Percentiles rank a stretch among this genome's conserved stretches.
phyloP scores from a whole-genome alignment of 768 basidiomycete species.

The Mycena kentingensis region DNA sequence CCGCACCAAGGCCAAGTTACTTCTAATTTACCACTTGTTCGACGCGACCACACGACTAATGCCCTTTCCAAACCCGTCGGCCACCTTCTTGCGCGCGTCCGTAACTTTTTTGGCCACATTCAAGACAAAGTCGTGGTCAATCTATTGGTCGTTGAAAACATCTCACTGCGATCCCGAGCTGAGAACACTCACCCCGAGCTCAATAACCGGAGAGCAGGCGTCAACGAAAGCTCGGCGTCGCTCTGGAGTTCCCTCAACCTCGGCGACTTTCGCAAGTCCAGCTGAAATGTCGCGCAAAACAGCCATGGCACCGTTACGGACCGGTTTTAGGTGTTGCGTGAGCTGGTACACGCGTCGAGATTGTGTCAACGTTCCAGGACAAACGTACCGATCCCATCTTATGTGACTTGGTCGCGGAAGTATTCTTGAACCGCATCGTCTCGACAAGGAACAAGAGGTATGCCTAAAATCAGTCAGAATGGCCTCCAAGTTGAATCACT shows the following conservation, averaged over 20 bases:
- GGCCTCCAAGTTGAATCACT: background rate
- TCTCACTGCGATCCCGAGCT: background rate
- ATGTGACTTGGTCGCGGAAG: slow-evolving; percentile 69
- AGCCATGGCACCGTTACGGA: slow-evolving; percentile 54
- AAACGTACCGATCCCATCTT: slow-evolving; percentile 68
- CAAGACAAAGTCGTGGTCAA: slow-evolving; percentile 65
- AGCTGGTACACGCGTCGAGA: slow-evolving; percentile 46
- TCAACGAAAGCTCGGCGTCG: slow-evolving; percentile 54
- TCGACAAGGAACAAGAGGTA: slow-evolving; percentile 72
- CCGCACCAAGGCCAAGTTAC: too few relatives aligned
- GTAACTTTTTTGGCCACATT: slow-evolving; percentile 63
- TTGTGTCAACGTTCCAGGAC: background rate
- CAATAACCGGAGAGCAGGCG: slow-evolving; percentile 43
- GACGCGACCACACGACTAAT: slow-evolving; percentile 45
- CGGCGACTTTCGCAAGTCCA: slow-evolving; percentile 50
- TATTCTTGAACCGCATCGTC: slow-evolving; percentile 70
- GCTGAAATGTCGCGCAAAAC: slow-evolving; percentile 61
- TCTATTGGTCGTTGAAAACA: slow-evolving; percentile 36
- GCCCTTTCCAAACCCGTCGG: slow-evolving; percentile 74
- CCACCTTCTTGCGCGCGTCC: slow-evolving; percentile 70
- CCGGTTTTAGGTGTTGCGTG: slow-evolving; percentile 62
- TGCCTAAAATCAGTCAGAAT: slow-evolving; percentile 47
- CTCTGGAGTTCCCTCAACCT: slow-evolving; percentile 54
- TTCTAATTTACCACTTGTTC: too few relatives aligned
- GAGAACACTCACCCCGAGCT: slow-evolving; percentile 41